Evolutionary conservation across 2,329 filamentous ascomycete species (phyloP), one percentile per base, ranked within the genome.

Genomic region (Cercospora zeina): DNA sequence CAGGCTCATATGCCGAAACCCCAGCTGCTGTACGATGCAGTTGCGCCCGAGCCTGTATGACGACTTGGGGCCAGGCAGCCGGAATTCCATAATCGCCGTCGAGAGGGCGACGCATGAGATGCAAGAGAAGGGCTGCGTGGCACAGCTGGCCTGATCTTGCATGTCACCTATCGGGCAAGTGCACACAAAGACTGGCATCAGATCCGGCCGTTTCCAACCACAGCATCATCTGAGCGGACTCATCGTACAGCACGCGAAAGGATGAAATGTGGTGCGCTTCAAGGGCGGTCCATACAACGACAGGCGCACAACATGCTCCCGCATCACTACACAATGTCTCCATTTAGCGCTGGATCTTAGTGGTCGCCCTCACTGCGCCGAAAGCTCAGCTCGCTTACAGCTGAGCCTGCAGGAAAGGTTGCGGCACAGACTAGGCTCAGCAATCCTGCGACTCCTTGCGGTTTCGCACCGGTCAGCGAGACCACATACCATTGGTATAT

Each of bases 371-470:
- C 49, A 11, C n/a, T 31, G 19, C 49, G 10, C 4, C 16, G 27
- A 13, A 14, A 37, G n/a, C 24, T 34, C 33, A 7, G 4, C 53
- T 54, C 1, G 36, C 31, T 37, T 37, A 9, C 33, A 54, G 53
- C 11, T 16, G 6, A 7, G 21, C 31, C 0, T 36, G 4, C 33
- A 49, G 42, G 21, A 24, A 49, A 49, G 42, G 42, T 21, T 27
- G 42, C 42, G 21, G 42, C 42, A 49, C 42, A 49, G 34, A 49
- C 21, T 27, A 34, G 21, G 53, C 13, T 6, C 4, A 19, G n/a
- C n/a, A 37, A 54, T 54, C 53, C 53, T 54, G 39, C 53, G 13
- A 27, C 16, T 54, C 30, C 51, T 34, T 21, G 51, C 34, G 34
- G 27, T 21, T n/a, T 16, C 13, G 31, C 16, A 34, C 30, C 33